Evolutionary conservation across 495 filamentous ascomycete species (phyloP), one percentile per base, ranked within the genome.

Genomic region (Durotheca rogersii): DNA sequence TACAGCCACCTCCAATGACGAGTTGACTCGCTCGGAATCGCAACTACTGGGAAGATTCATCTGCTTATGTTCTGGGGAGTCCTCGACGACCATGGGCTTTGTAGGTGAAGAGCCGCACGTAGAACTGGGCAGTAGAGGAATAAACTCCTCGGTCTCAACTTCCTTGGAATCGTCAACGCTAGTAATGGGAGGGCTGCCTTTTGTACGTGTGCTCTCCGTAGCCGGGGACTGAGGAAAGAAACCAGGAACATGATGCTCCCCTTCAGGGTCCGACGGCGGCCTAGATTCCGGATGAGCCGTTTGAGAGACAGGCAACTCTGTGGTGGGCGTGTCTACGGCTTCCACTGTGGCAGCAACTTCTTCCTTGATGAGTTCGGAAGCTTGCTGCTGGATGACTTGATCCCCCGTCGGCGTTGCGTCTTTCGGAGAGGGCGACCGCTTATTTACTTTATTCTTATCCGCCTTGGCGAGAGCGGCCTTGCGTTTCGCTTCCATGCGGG

Each of bases 401-500:
- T 51, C 25, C 19, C 49, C 43, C 4, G 23, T 30, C 1, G 36
- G 19, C 4, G 17, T 16, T 2, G 17, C n/a, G 27, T 20, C 7
- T 31, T 33, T 15, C 37, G 36, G 34, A 18, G 3, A 9, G 30
- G 34, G 35, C 15, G 21, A 7, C 9, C 37, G 46, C 17, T 35
- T 30, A 18, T 15, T 35, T 27, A 14, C 41, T 29, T 18, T 7
- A 15, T 18, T 19, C n/a, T 39, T 58, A 5, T 19, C 51, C 29
- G 32, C 44, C 30, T 38, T 51, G n/a, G 7, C 14, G 12, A 10
- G 12, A 3, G 3, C 40, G 12, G 38, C 41, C 29, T 38, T 55
- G 6, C 32, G 56, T 35, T 64, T 67, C 41, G 51, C 50, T 44
- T 56, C 47, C 31, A 40, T 61, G 1, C 44, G 44, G 3, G 16